Evolutionary conservation across 2,329 filamentous ascomycete species (phyloP), one percentile per base, ranked within the genome.

Genomic region (Beauveria australis): DNA sequence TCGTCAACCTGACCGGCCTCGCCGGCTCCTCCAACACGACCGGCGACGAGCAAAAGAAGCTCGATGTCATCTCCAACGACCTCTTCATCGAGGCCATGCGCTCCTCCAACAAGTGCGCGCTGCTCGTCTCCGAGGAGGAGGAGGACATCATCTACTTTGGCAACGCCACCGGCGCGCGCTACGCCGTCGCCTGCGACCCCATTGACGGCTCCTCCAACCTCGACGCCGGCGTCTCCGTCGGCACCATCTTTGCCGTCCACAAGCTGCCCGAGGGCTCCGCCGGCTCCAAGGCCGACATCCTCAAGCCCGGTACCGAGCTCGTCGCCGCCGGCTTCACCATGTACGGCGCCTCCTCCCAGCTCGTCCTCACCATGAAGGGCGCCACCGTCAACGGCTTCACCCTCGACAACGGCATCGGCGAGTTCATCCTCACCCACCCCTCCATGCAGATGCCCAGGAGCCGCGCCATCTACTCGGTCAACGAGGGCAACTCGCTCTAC

Each of bases 41-140:
- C 3, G 94, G 94, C 66, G 94, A 99, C 75, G 94, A 97, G 74
- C 94, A 99, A 76, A 99, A 99, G 86, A 99, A 99, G 80, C 90
- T 99, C 64, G 94, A 99, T 74, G 93, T 99, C 63, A 97, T 99
- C 73, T 93, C 92, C 74, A 97, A 99, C 74, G 94, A 99, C 74
- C 83, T 99, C 69, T 99, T 99, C 79, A 90, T 99, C 71, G 88
- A 91, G 63, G 90, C 92, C 65, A 97, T 99, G 94, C 86, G 85
- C 67, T 93, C 91, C 58, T 96, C 89, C 30, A 92, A 91, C 69
- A 92, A 92, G 75, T 94, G 92, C 73, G 87, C 91, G 57, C 80
- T 97, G 62, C 81, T 99, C 41, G 92, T 99, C n/a, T 99, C 94
- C 1, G 94, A 99, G 76, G 94, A 99, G 73, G 93, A 97, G 75